phyloP scores from a whole-genome alignment of 805 yeast genomes.

The Torulaspora maleeae region DNA sequence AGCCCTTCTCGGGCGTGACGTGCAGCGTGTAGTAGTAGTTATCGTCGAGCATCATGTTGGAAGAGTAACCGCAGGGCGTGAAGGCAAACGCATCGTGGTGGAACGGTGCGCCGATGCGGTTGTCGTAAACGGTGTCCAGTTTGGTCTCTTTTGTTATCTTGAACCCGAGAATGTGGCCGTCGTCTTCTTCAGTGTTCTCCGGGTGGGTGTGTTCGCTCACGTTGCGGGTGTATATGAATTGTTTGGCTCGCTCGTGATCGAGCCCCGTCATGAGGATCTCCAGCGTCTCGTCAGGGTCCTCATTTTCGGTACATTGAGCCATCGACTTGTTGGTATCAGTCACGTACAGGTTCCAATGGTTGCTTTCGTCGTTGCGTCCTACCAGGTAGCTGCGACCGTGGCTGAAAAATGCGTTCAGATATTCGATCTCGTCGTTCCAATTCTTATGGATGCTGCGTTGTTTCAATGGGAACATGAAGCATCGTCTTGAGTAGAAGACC shows the following conservation, averaged over 20 bases:
- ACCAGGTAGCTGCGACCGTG: conserved; percentile 66
- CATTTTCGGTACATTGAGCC: conserved; percentile 5
- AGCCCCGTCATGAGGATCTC: conserved; percentile 90
- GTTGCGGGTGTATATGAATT: conserved; percentile 52
- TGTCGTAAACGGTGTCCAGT: conserved; percentile 55
- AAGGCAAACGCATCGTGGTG: conserved; percentile 84
- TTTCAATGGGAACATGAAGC: conserved; percentile 86
- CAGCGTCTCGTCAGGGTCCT: conserved; percentile 60
- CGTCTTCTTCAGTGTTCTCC: conserved; percentile 25
- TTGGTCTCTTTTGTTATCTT: conserved; percentile 60
- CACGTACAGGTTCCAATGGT: conserved; percentile 87
- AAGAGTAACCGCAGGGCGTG: conserved; percentile 91
- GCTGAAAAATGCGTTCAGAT: conserved; percentile 60
- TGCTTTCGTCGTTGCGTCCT: conserved; percentile 66
- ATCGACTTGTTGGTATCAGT: conserved; percentile 42
- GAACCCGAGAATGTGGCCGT: conserved; percentile 77
- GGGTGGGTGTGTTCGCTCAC: conserved; percentile 7
- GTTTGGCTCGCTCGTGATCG: conserved; percentile 49
- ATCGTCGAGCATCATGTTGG: conserved; percentile 67
- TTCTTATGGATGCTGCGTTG: conserved; percentile 76
- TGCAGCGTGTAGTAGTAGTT: conserved; percentile 78
- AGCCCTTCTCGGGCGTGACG: conserved; percentile 88
- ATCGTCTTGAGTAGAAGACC: conserved; percentile 84
- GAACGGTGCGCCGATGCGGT: conserved; percentile 31
- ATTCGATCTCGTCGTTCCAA: conserved; percentile 77